Evolutionary conservation across 108 stramenopile genomes (phyloP).

Genomic region (Pseudonitzschia multistriata): DNA sequence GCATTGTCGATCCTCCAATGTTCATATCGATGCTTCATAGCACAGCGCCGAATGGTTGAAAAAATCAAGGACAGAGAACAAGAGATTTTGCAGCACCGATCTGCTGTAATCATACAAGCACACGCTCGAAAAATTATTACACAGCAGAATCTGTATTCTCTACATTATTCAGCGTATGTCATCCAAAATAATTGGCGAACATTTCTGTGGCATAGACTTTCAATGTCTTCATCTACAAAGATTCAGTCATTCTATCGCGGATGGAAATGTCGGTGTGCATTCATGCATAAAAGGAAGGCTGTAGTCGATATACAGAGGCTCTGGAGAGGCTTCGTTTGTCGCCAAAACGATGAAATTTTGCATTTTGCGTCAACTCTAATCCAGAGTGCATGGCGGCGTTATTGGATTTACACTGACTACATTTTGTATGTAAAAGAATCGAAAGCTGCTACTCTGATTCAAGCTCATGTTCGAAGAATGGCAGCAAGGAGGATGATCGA

Average conservation of each 20-base stretch:
- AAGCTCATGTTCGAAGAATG: constrained; percentile 12
- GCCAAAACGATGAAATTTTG: constrained; percentile 2
- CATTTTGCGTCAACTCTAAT: constrained; percentile 25
- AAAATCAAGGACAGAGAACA: background rate
- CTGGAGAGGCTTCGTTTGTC: constrained; percentile 29
- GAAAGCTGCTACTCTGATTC: constrained; percentile 13
- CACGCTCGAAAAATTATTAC: constrained; percentile 10
- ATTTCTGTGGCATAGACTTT: background rate
- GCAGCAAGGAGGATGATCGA: background rate
- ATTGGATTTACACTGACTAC: constrained; percentile 17
- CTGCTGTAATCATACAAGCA: constrained; percentile 17
- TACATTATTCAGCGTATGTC: background rate
- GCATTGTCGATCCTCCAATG: constrained; percentile 29
- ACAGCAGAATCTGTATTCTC: background rate
- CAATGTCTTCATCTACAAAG: background rate
- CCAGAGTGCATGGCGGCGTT: constrained; percentile 23
- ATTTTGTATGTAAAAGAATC: constrained; percentile 11
- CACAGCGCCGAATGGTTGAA: constrained; percentile 2
- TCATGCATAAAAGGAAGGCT: background rate
- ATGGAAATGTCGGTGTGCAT: background rate
- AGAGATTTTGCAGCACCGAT: background rate
- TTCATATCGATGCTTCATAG: constrained; percentile 22
- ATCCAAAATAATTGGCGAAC: background rate
- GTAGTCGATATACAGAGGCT: constrained; percentile 32
- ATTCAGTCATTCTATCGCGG: constrained; percentile 6